Conservation (phyloP, 1,284 basidiomycete genomes). For the Athelia sp. region DNA sequence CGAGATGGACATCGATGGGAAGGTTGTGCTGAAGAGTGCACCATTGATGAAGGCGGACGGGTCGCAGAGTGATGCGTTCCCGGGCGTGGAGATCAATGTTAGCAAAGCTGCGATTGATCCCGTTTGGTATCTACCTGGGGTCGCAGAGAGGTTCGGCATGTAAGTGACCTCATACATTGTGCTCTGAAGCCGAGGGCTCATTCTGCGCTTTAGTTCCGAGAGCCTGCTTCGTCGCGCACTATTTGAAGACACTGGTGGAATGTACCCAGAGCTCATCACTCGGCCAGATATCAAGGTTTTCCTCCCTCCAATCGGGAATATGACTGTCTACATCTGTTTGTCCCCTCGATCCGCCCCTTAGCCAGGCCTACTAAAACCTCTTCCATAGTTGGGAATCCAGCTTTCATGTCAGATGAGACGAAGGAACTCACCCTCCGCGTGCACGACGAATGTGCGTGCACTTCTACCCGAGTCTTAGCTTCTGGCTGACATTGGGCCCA, state of each 20-base stretch:
- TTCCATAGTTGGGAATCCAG: constrained; percentile 71
- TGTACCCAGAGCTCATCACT: constrained; percentile 95
- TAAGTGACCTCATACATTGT: constrained; percentile 31
- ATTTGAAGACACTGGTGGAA: constrained; percentile 94
- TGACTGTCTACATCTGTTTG: constrained; percentile 85
- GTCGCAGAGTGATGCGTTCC: constrained; percentile 51
- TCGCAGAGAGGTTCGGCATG: constrained; percentile 87
- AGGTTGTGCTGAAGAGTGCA: constrained; percentile 67
- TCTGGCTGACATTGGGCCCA: not conserved
- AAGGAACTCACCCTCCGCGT: constrained; percentile 91
- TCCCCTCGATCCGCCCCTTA: not conserved
- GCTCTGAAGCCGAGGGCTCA: not conserved
- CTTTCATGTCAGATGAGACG: constrained; percentile 70
- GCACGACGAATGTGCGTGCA: constrained; percentile 83
- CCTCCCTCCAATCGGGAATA: constrained; percentile 88
- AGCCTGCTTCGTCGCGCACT: constrained; percentile 79
- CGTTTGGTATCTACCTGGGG: constrained; percentile 94
- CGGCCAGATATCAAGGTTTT: constrained; percentile 94
- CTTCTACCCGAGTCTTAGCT: constrained; percentile 2
- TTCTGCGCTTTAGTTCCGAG: constrained; percentile 58
- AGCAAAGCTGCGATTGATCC: constrained; percentile 89
- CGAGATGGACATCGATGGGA: constrained; percentile 76
- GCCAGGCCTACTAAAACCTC: not conserved
- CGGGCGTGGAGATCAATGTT: constrained; percentile 84
- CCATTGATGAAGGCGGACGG: constrained; percentile 62